These are phyloP conservation scores for Fusarium odoratissimum DNA, from an alignment of 2,329 filamentous ascomycete genomes.

Conservation along the genomic window DNA sequence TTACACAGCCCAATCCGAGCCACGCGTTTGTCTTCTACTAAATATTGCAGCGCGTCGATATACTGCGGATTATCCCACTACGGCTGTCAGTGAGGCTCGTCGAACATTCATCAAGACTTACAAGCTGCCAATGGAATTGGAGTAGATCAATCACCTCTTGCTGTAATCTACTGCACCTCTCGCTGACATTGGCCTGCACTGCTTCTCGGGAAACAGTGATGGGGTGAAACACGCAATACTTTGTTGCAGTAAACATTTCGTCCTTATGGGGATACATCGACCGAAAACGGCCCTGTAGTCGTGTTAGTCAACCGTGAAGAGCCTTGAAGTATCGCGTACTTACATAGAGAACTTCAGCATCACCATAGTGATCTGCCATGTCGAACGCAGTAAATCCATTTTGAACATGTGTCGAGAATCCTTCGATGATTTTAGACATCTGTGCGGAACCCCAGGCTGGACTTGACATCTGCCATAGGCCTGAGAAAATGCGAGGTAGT, in stretches of 20 bases:
- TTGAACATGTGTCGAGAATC: not conserved
- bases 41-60: not conserved
- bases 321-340: accelerated
- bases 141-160: not conserved
- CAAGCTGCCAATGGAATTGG: not conserved
- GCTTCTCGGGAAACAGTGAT: not conserved
- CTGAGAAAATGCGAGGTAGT: not conserved
- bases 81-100: too few species aligned
- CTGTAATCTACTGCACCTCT: not conserved
- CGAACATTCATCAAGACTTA: not conserved
- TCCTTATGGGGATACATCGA: not conserved
- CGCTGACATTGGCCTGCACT: not conserved
- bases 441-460: not conserved
- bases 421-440: not conserved
- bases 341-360: not conserved
- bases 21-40: not conserved
- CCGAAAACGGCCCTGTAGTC: not conserved
- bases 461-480: conserved; percentile 3
- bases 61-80: not conserved
- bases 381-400: not conserved
- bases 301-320: accelerated
- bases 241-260: not conserved
- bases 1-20: not conserved
- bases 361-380: conserved; percentile 1
- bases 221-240: not conserved